Conservation (phyloP, 164 flowering plant species). For the Stephania cephalantha region DNA sequence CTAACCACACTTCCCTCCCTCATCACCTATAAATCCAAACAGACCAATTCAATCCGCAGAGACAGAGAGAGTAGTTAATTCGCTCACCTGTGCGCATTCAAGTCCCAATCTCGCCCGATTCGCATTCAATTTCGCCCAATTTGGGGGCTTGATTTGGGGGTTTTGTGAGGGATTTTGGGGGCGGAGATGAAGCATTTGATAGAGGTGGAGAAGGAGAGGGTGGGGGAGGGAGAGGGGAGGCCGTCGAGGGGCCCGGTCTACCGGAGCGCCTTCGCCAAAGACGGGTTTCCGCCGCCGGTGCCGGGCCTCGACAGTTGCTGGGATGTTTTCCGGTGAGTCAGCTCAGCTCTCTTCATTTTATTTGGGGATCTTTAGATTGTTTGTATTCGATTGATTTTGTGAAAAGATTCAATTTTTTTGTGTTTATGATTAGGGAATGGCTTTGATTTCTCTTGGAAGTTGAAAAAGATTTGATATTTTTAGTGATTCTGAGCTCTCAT, state of each 20-base stretch:
- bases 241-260: conserved; percentile 90
- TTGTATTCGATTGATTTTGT: background rate
- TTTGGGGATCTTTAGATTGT: too few species aligned
- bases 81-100: background rate
- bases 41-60: background rate
- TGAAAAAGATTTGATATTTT: background rate
- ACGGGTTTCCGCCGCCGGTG: conserved; percentile 64
- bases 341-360: background rate
- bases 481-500: background rate
- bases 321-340: conserved; percentile 79
- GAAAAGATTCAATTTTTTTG: background rate
- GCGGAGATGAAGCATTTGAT: conserved; percentile 42
- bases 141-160: background rate
- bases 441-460: background rate
- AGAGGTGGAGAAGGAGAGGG: conserved; percentile 63
- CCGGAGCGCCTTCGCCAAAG: conserved; percentile 64
- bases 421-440: background rate
- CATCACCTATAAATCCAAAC: background rate
- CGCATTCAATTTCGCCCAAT: background rate
- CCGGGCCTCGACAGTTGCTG: conserved; percentile 70
- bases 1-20: background rate
- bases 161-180: conserved; percentile 1
- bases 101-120: too few species aligned
- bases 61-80: background rate
- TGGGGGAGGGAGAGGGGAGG: conserved; percentile 31